Percentiles rank a stretch among this genome's conserved stretches.
Evolutionary conservation across 2,329 filamentous ascomycete genomes (phyloP).

Genomic region (Mycogone perniciosa): DNA sequence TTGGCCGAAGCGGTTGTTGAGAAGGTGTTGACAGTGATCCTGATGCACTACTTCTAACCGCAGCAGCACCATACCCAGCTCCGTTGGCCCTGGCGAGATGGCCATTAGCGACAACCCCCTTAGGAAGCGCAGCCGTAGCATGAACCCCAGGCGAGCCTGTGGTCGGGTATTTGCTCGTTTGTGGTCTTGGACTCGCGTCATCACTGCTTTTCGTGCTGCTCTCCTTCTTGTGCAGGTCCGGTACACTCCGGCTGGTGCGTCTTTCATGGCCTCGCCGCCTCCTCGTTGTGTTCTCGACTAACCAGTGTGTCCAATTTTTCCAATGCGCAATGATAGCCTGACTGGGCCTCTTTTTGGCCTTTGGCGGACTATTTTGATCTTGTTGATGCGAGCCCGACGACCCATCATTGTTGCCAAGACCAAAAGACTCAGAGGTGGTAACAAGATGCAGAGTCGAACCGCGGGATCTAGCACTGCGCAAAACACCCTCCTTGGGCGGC

Average conservation of each 20-base stretch:
- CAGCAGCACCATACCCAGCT: constrained; percentile 14
- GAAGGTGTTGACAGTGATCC: constrained; percentile 23
- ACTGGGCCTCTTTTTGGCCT: constrained; percentile 50
- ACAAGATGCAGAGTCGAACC: constrained; percentile 85
- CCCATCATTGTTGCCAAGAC: constrained; percentile 22
- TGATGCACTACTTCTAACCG: constrained; percentile 19
- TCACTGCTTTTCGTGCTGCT: constrained; percentile 39
- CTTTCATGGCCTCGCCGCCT: constrained; percentile 44
- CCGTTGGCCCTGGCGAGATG: constrained; percentile 29
- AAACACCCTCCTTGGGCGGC: constrained; percentile 75
- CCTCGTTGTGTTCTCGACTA: constrained; percentile 53
- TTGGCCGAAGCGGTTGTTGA: constrained; percentile 21
- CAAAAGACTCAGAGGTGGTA: constrained; percentile 52
- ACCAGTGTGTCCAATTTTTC: constrained; percentile 60
- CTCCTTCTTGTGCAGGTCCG: constrained; percentile 50
- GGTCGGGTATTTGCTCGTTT: constrained; percentile 51
- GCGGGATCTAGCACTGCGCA: constrained; percentile 63
- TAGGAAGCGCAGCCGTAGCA: constrained; percentile 41
- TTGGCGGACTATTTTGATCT: constrained; percentile 32
- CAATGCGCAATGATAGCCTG: constrained; percentile 54
- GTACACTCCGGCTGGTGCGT: constrained; percentile 51
- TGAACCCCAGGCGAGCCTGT: constrained; percentile 30
- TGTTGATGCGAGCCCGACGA: constrained; percentile 21
- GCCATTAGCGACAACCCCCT: constrained; percentile 47
- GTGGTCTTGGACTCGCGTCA: constrained; percentile 51